A percentile compares a stretch with the other conserved stretches of the same genome.
Evolutionary conservation across 306 rosid genomes (phyloP).

Genomic region (Fragaria nilgerrensis): DNA sequence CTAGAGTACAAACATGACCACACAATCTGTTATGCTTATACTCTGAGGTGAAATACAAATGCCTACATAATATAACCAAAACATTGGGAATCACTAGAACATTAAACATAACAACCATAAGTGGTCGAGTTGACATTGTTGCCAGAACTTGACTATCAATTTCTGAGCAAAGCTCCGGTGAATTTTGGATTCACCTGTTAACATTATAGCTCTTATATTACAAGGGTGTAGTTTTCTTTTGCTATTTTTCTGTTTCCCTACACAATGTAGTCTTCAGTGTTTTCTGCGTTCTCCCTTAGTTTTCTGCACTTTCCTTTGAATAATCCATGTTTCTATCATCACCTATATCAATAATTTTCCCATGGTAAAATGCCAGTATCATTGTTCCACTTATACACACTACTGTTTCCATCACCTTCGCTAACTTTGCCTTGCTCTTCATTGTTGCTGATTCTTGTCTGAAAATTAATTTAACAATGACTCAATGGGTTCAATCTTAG

Average conservation of each 20-base stretch:
- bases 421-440: conserved; percentile 40
- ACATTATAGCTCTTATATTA: too few relatives aligned
- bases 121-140: background rate
- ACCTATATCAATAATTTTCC: conserved; percentile 46
- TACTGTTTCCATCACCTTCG: conserved; percentile 59
- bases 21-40: too few relatives aligned
- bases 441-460: conserved; percentile 71
- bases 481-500: background rate
- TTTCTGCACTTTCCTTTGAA: too few relatives aligned
- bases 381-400: conserved; percentile 73
- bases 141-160: conserved; percentile 20
- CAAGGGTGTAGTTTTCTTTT: too few relatives aligned
- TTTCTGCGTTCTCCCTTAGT: too few relatives aligned
- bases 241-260: too few relatives aligned
- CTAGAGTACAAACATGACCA: too few relatives aligned
- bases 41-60: too few relatives aligned
- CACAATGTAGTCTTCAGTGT: too few relatives aligned
- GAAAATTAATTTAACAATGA: background rate
- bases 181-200: conserved; percentile 37
- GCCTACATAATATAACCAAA: too few relatives aligned
- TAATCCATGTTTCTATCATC: background rate
- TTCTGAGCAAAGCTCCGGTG: conserved; percentile 60
- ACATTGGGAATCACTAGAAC: too few relatives aligned
- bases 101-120: too few relatives aligned
- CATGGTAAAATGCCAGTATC: conserved; percentile 72